These are phyloP conservation scores for Caloboletus inedulis DNA, from an alignment of 1,284 basidiomycete species.

Conservation along the genomic window DNA sequence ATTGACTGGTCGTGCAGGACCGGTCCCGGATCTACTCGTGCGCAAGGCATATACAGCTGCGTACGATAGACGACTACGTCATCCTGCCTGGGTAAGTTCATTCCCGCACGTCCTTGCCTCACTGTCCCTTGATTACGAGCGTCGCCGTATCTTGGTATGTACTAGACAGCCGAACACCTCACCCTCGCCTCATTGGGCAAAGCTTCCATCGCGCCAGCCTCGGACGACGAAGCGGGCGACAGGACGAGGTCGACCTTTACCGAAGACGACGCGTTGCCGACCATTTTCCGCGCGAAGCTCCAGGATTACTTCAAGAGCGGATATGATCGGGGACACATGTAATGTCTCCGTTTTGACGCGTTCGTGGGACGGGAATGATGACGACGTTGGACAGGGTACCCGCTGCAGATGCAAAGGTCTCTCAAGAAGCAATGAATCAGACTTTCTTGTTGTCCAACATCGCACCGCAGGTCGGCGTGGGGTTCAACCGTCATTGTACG, in stretches of 20 bases:
- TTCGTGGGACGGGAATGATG: neutral
- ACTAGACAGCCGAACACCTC: slow-evolving; percentile 88
- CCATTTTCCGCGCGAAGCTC: slow-evolving; percentile 79
- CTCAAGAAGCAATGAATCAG: slow-evolving; percentile 92
- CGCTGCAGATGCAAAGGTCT: slow-evolving; percentile 95
- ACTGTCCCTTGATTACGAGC: neutral
- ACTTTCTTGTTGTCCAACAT: slow-evolving; percentile 96
- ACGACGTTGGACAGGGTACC: slow-evolving; percentile 64
- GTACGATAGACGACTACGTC: slow-evolving; percentile 87
- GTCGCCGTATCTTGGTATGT: neutral
- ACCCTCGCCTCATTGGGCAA: slow-evolving; percentile 72
- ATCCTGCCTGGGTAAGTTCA: slow-evolving; percentile 84
- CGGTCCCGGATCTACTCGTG: slow-evolving; percentile 76
- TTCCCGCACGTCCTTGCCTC: neutral
- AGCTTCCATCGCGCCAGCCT: slow-evolving; percentile 36
- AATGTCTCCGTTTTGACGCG: slow-evolving; percentile 26
- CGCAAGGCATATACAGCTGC: slow-evolving; percentile 83
- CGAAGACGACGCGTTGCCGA: slow-evolving; percentile 82
- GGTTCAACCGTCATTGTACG: slow-evolving; percentile 96
- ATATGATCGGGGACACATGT: slow-evolving; percentile 98
- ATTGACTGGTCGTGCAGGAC: slow-evolving; percentile 52
- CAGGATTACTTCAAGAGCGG: slow-evolving; percentile 92
- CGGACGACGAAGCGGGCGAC: slow-evolving; percentile 52
- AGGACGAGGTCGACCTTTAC: slow-evolving; percentile 78
- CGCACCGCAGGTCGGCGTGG: slow-evolving; percentile 95